Conservation (phyloP, 345 rosid genomes). For the Trapa incisa region DNA sequence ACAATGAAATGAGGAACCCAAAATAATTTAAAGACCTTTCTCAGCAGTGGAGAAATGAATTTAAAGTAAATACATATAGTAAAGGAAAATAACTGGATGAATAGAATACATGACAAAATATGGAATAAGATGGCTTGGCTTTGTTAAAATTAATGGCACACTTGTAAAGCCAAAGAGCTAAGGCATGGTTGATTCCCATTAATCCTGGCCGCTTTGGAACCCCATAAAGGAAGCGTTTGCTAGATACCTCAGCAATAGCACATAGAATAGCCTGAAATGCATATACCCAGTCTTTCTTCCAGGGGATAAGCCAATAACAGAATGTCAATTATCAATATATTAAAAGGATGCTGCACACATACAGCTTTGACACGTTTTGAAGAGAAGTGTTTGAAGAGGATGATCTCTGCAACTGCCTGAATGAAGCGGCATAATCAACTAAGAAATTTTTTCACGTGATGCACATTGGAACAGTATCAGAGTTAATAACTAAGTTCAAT, state of each 20-base stretch:
- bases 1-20: not conserved
- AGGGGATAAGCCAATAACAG: not conserved
- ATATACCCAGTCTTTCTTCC: not conserved
- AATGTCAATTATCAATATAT: not conserved
- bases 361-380: conserved; percentile 55
- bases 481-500: conserved; percentile 3
- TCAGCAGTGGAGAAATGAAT: not conserved
- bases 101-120: not conserved
- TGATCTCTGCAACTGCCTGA: conserved; percentile 76
- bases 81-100: not conserved
- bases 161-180: conserved; percentile 78
- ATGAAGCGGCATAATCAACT: not conserved
- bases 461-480: not conserved
- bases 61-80: not conserved
- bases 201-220: conserved; percentile 41
- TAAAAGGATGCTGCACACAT: conserved; percentile 22
- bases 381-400: conserved; percentile 68
- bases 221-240: conserved; percentile 72
- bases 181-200: conserved; percentile 70
- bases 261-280: conserved; percentile 50
- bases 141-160: conserved; percentile 18
- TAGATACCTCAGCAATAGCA: conserved; percentile 72
- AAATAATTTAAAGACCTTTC: not conserved
- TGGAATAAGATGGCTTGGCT: not conserved
- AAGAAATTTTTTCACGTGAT: not conserved